Conservation (phyloP, 2,329 filamentous ascomycete species). For the Cladophialophora carrionii region DNA sequence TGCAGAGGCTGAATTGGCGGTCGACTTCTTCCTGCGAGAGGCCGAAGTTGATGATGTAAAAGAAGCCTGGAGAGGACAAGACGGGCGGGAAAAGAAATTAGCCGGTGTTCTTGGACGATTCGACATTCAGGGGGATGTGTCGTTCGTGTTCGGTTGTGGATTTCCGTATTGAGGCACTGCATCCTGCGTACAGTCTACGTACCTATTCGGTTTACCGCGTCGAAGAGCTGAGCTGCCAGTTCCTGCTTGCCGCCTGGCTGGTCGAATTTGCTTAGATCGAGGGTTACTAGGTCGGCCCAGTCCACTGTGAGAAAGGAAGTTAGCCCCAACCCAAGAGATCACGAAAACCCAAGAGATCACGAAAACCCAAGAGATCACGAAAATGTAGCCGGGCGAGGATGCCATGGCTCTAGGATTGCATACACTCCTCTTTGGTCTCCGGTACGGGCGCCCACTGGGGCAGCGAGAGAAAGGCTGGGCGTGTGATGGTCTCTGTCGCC, state of each 20-base stretch:
- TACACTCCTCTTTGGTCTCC: slow-evolving; percentile 31
- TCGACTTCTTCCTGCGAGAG: slow-evolving; percentile 61
- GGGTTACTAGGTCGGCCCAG: slow-evolving; percentile 37
- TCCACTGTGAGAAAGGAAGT: slow-evolving; percentile 20
- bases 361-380: not conserved
- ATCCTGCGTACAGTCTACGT: not conserved
- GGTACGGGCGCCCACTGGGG: slow-evolving; percentile 28
- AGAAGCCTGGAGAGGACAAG: slow-evolving; percentile 53
- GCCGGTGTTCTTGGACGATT: not conserved
- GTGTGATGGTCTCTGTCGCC: slow-evolving; percentile 25
- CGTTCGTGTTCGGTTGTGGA: too few species aligned
- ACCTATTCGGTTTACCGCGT: slow-evolving; percentile 53
- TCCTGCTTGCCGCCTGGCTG: slow-evolving; percentile 58
- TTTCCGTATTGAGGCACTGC: not conserved
- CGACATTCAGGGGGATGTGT: not conserved
- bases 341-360: not conserved
- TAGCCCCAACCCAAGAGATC: not conserved
- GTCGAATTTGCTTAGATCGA: slow-evolving; percentile 57
- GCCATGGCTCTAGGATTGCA: not conserved
- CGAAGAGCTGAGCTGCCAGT: slow-evolving; percentile 57
- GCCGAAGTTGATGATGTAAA: slow-evolving; percentile 65
- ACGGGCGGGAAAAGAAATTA: not conserved
- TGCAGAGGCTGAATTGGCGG: slow-evolving; percentile 62
- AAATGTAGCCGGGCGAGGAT: not conserved
- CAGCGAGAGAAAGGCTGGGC: slow-evolving; percentile 4